A percentile compares a stretch with the other conserved stretches of the same genome.
phyloP scores from a whole-genome alignment of 2,329 filamentous ascomycete genomes.

The Cadophora malorum region DNA sequence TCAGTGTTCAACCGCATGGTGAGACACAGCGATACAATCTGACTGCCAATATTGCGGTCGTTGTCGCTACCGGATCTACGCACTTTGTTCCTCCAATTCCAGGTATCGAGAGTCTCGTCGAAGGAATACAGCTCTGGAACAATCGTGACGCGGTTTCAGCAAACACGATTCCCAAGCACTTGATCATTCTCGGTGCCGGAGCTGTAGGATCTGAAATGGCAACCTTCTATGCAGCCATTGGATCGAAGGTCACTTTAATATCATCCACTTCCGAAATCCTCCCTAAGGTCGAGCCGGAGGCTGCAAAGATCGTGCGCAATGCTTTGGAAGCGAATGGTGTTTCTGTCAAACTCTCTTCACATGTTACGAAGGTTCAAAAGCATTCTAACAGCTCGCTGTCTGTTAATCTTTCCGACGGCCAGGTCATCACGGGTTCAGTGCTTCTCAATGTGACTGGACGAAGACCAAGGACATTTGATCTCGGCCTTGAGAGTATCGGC shows the following conservation, averaged over 20 bases:
- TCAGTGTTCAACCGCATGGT: conserved; percentile 9
- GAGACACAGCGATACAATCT: neutral
- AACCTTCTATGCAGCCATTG: conserved; percentile 24
- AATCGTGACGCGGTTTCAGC: conserved; percentile 20
- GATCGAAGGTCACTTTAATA: conserved; percentile 26
- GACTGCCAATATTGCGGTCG: conserved; percentile 14
- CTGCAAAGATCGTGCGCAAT: conserved; percentile 21
- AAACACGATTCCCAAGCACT: conserved; percentile 23
- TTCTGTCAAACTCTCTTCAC: conserved; percentile 16
- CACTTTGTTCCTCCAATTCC: conserved; percentile 10
- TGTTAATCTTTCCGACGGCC: conserved; percentile 21
- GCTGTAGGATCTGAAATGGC: conserved; percentile 30
- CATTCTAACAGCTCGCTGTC: conserved; percentile 16
- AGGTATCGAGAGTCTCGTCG: conserved; percentile 4
- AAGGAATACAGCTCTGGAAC: conserved; percentile 25
- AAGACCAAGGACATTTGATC: conserved; percentile 20
- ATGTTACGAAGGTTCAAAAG: conserved; percentile 7
- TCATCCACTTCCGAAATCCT: conserved; percentile 25
- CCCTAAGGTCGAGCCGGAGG: conserved; percentile 25
- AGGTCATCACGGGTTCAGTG: conserved; percentile 18
- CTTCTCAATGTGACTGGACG: conserved; percentile 25
- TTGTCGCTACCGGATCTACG: neutral
- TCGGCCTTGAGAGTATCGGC: conserved; percentile 27
- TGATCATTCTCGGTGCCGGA: conserved; percentile 29
- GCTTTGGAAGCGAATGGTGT: conserved; percentile 23